These are phyloP conservation scores for Corylus heterophylla DNA, from an alignment of 306 rosid species.

Conservation along the genomic window DNA sequence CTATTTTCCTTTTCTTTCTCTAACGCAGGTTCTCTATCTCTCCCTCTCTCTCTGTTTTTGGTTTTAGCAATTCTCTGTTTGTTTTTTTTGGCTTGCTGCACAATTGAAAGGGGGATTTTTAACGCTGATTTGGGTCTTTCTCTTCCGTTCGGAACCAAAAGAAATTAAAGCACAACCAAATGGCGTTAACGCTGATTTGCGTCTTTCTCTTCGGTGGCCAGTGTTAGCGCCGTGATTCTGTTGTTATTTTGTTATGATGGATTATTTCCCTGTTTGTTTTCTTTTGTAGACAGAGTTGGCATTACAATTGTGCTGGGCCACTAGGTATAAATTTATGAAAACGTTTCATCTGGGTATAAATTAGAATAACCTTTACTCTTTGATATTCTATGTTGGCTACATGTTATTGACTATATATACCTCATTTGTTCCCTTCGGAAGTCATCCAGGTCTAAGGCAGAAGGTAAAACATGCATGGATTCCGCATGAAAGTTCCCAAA, in stretches of 20 bases:
- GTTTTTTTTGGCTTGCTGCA: no score
- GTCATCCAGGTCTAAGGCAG: constrained; percentile 78
- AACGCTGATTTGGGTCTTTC: no score
- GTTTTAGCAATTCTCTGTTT: no score
- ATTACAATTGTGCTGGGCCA: constrained; percentile 94
- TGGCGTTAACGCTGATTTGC: no score
- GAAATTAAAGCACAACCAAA: no score
- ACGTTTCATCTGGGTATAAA: constrained; percentile 81
- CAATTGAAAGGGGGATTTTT: no score
- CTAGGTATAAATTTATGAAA: constrained; percentile 83
- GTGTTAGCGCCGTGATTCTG: neutral
- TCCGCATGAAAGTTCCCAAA: no score
- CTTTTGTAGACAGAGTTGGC: constrained; percentile 80
- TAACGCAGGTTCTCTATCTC: no score
- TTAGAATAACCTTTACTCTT: constrained; percentile 13
- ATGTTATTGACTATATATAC: constrained; percentile 23
- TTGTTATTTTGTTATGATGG: constrained; percentile 24
- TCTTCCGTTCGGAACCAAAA: no score
- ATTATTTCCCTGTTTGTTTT: constrained; percentile 26
- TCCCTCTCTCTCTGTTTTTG: no score
- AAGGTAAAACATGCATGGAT: constrained; percentile 16
- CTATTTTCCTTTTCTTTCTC: no score
- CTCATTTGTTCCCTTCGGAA: constrained; percentile 31
- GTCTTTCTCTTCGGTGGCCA: no score
- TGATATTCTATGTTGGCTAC: constrained; percentile 9